Conservation (phyloP, 1,284 basidiomycete genomes). For the Ganoderma boninense region DNA sequence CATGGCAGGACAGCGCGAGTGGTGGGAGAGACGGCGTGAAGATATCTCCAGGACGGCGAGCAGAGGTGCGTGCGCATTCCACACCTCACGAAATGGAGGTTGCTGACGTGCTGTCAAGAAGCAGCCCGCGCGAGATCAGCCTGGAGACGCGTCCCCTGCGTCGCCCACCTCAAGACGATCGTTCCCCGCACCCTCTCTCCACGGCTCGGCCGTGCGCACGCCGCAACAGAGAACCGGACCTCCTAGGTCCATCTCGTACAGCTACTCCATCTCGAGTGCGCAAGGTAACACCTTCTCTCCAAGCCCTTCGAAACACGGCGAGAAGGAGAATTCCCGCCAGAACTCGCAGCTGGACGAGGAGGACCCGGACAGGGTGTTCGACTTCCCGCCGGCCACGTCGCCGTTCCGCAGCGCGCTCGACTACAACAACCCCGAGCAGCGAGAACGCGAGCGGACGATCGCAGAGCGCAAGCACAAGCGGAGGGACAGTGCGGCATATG, state of each 20-base stretch:
- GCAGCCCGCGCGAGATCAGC: neutral
- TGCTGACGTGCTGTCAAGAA: neutral
- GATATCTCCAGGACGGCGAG: constrained; percentile 5
- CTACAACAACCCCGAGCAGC: constrained; percentile 46
- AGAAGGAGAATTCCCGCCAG: constrained; percentile 27
- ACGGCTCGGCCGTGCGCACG: constrained; percentile 43
- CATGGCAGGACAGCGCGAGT: constrained; percentile 13
- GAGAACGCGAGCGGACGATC: constrained; percentile 50
- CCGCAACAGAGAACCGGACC: constrained; percentile 76
- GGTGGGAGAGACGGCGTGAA: constrained; percentile 5
- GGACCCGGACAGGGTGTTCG: constrained; percentile 43
- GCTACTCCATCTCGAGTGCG: constrained; percentile 54
- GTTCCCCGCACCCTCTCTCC: constrained; percentile 13
- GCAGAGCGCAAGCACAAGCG: constrained; percentile 64
- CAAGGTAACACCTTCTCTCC: constrained; percentile 49
- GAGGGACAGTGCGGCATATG: constrained; percentile 55
- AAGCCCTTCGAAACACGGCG: constrained; percentile 36
- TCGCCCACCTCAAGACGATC: constrained; percentile 22
- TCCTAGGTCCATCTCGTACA: constrained; percentile 75
- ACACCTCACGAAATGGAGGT: too few species aligned
- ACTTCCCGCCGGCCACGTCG: constrained; percentile 43
- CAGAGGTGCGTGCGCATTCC: constrained; percentile 12
- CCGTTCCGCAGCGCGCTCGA: constrained; percentile 74
- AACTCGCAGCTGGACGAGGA: constrained; percentile 28
- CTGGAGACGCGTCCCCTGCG: constrained; percentile 21